Evolutionary conservation across 805 yeast genomes (phyloP), one percentile per base, ranked within the genome.

Genomic region (Candida rishiriensis): DNA sequence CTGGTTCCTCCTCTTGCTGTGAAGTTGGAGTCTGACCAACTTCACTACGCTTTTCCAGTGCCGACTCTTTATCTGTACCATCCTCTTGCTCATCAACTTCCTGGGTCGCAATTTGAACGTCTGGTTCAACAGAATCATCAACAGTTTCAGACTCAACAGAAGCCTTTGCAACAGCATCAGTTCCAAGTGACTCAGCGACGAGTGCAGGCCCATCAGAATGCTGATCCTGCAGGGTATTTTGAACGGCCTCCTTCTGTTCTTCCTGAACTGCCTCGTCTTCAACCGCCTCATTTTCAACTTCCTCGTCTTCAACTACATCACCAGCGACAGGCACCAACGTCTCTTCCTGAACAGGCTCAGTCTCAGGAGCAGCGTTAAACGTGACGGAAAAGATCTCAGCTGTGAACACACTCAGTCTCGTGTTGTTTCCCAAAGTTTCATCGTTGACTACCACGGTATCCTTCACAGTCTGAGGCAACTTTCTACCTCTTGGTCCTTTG

Each of bases 401-500:
- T 6, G 63, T 59, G 33, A 59, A 59, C 3, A 70, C 46, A 17
- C 59, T 56, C 47, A 69, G 69, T 30, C 66, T 62, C 1, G 66
- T 50, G 29, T 40, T 48, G 35, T 49, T 50, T 2, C 66, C 65
- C 26, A 60, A 46, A 15, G 53, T 56, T n/a, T 52, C 54, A 34
- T 65, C 69, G 29, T 61, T 54, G 29, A 70, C 69, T 10, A 68
- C 58, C 1, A 68, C 62, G 0, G 73, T 66, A 3, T 71, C 70
- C 38, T 71, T 69, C 11, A 81, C 76, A 10, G 81, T 76, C n/a
- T 70, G 62, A 0, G 93, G 93, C 42, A 84, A 63, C 54, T 78
- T 79, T 48, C 87, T 76, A 0, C 90, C 90, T 49, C 78, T 71
- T 37, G 95, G 95, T 0, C 91, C 93, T 52, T 68, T 81, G 1